Percentiles rank a stretch among this genome's conserved stretches.
phyloP scores from a whole-genome alignment of 208 protist species.

The Tetramitus jugosus region DNA sequence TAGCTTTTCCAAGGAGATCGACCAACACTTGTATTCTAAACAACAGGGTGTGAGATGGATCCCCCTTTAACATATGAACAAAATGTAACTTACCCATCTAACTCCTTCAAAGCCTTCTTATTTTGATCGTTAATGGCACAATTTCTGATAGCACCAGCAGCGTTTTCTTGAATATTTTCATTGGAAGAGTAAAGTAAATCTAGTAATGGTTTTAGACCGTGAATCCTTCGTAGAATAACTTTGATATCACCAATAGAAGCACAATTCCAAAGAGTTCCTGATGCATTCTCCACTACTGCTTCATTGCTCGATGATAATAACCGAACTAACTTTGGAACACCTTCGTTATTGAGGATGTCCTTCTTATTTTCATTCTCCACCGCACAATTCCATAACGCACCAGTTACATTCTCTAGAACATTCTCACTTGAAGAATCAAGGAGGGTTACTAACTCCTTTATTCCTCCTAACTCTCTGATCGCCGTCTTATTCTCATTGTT shows the following conservation, averaged over 20 bases:
- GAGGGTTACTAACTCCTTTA: constrained; percentile 66
- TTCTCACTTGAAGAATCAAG: constrained; percentile 58
- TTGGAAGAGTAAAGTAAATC: constrained; percentile 53
- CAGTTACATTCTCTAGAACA: constrained; percentile 76
- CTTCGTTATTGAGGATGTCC: constrained; percentile 71
- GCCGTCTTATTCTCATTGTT: constrained; percentile 71
- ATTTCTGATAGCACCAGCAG: constrained; percentile 72
- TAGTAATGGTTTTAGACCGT: constrained; percentile 65
- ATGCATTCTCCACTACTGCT: constrained; percentile 70
- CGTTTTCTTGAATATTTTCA: constrained; percentile 75
- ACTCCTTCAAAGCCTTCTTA: constrained; percentile 67
- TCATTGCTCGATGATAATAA: constrained; percentile 57
- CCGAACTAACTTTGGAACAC: constrained; percentile 60
- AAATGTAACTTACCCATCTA: too few relatives aligned
- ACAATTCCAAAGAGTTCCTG: constrained; percentile 82
- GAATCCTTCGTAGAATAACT: constrained; percentile 61
- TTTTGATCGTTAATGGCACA: constrained; percentile 82
- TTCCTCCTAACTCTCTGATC: constrained; percentile 67
- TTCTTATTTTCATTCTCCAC: constrained; percentile 77
- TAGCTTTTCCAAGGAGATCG: constrained; percentile 17
- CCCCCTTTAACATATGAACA: background rate
- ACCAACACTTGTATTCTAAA: constrained; percentile 29
- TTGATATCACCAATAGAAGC: constrained; percentile 64
- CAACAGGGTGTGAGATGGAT: background rate
- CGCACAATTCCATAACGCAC: constrained; percentile 78